Evolutionary conservation across 2,329 filamentous ascomycete genomes (phyloP), one percentile per base, ranked within the genome.

Genomic region (Apiospora arundinis): DNA sequence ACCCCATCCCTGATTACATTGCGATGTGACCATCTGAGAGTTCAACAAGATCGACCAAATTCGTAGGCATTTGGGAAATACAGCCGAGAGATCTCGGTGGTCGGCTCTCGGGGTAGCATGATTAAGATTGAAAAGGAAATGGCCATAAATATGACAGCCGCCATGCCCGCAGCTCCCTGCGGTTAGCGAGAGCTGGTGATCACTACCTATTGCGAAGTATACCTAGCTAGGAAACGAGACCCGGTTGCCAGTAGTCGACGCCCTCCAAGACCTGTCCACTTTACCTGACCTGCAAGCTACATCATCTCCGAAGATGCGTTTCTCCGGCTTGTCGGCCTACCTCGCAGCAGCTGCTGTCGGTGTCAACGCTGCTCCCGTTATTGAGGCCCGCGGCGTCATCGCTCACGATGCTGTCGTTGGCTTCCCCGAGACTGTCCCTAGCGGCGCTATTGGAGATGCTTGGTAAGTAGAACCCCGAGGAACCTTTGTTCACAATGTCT

Each of bases 401-500:
- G 68, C 52, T 70, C 73, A 76, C 65, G 80, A 81, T 72, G 75
- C 69, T 5, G 76, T 91, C 40, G 87, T 88, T 9, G 87, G 86
- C 1, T 89, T 91, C 73, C 72, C 83, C 0, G 76, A 90, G 76
- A 84, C 86, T 0, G 86, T 90, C 0, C 88, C 89, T 0, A 80
- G 79, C 56, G 74, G 82, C 6, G 80, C 80, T 1, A 77, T 80
- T 0, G 89, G 89, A 18, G 77, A 81, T 2, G 77, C 89, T 32
- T 88, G 65, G 65, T 67, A 67, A 46, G 5, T 2, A 45, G 4
- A 11, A 18, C 14, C 14, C 63, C 23, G 16, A 32, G 25, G 23
- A 6, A n/a, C 14, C 12, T 28, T 28, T n/a, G 7, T 14, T 18
- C 3, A 6, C 45, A 14, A 14, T 4, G 18, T 67, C 18, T 1